Percentiles rank a stretch among this genome's conserved stretches.
phyloP scores from a whole-genome alignment of 371 early-diverging fungal species.

The Lichtheimia ornata region DNA sequence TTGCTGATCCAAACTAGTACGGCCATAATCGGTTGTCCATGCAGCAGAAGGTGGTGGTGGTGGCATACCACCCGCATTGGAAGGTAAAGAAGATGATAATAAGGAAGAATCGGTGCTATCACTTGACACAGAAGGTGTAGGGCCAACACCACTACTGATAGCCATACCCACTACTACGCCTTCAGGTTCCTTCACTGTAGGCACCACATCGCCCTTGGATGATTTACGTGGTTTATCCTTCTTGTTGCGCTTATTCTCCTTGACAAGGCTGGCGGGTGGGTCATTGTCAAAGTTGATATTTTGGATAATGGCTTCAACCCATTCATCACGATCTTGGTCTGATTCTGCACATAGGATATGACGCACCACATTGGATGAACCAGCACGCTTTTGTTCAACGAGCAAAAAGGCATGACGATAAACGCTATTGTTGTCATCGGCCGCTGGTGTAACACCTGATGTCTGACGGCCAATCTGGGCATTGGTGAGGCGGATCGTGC shows the following conservation, averaged over 20 bases:
- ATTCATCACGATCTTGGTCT: constrained; percentile 86
- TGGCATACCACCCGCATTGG: neutral
- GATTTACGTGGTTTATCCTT: constrained; percentile 30
- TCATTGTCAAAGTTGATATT: constrained; percentile 42
- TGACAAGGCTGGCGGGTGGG: neutral
- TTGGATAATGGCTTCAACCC: constrained; percentile 74
- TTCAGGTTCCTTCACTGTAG: constrained; percentile 14
- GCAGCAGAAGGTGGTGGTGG: neutral
- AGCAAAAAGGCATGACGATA: constrained; percentile 82
- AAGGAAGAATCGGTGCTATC: constrained; percentile 25
- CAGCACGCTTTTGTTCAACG: constrained; percentile 67
- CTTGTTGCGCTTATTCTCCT: constrained; percentile 10
- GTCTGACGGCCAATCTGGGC: constrained; percentile 52
- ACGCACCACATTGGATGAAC: constrained; percentile 60
- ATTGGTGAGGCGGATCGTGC: constrained; percentile 50
- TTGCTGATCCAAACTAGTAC: constrained; percentile 11
- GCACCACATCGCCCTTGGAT: constrained; percentile 36
- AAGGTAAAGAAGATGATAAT: constrained; percentile 18
- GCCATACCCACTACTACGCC: constrained; percentile 22
- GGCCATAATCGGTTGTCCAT: neutral
- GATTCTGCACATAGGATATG: constrained; percentile 89
- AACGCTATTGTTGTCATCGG: constrained; percentile 51
- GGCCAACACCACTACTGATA: constrained; percentile 16
- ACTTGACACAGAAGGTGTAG: constrained; percentile 20
- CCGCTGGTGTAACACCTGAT: constrained; percentile 23